Conservation (phyloP, 768 basidiomycete genomes). For the Tricholoma sp. region DNA sequence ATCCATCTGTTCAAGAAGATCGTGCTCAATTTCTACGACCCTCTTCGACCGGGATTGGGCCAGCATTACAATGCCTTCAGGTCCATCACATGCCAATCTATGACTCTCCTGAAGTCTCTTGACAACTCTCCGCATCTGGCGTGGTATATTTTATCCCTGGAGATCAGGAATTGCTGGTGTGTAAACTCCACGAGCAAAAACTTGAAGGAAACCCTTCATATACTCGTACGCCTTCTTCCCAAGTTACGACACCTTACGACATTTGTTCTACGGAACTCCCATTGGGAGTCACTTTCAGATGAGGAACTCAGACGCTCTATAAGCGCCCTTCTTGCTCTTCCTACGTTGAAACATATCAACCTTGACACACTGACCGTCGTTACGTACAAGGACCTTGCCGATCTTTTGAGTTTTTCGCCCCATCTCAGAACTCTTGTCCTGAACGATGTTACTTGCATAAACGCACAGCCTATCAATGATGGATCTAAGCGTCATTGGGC, state of each 20-base stretch:
- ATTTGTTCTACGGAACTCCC: not conserved
- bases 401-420: not conserved
- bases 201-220: not conserved
- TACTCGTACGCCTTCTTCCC: not conserved
- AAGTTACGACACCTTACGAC: not conserved
- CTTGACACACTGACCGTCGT: not conserved
- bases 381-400: not conserved
- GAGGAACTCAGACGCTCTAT: not conserved
- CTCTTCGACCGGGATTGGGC: not conserved
- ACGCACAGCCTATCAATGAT: not conserved
- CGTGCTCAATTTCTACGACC: not conserved
- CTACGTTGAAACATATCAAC: not conserved
- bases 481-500: not conserved
- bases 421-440: not conserved
- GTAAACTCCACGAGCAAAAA: not conserved
- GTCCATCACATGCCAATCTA: not conserved
- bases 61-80: not conserved
- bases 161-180: not conserved
- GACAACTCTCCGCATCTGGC: not conserved
- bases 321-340: not conserved
- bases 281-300: not conserved
- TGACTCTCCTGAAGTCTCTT: not conserved
- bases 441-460: not conserved
- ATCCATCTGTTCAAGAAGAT: not conserved
- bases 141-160: not conserved